Percentiles rank a stretch among this genome's conserved stretches.
These are phyloP conservation scores for Mollisiaceae sp. DNA, from an alignment of 2,329 filamentous ascomycete genomes.

Conservation along the genomic window DNA sequence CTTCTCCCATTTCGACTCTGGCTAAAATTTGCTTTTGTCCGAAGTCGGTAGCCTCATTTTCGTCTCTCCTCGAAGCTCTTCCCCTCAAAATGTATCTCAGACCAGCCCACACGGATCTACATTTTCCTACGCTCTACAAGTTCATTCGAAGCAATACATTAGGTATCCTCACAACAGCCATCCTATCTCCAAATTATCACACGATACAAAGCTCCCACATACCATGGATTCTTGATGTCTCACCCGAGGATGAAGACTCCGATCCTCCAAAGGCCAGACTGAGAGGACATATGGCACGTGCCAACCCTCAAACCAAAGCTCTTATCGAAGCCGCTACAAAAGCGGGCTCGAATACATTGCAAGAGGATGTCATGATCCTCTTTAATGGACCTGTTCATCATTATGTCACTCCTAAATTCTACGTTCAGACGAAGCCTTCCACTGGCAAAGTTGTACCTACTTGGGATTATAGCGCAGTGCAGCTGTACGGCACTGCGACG, in stretches of 20 bases:
- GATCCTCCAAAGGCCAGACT: constrained; percentile 43
- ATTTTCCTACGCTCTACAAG: constrained; percentile 54
- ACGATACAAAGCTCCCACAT: constrained; percentile 65
- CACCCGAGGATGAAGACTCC: constrained; percentile 43
- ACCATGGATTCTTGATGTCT: constrained; percentile 61
- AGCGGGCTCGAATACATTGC: constrained; percentile 38
- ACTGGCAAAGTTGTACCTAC: constrained; percentile 72
- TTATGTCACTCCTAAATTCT: constrained; percentile 73
- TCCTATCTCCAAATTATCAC: constrained; percentile 53
- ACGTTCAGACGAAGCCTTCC: constrained; percentile 65
- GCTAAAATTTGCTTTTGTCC: background rate
- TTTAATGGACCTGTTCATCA: constrained; percentile 64
- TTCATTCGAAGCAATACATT: constrained; percentile 65
- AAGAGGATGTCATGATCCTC: constrained; percentile 64
- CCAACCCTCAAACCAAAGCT: constrained; percentile 67
- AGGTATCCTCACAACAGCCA: constrained; percentile 66
- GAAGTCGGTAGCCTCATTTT: background rate
- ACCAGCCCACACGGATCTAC: constrained; percentile 56
- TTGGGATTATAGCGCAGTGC: constrained; percentile 71
- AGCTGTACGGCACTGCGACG: constrained; percentile 63
- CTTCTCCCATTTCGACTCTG: background rate
- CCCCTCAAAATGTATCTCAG: constrained; percentile 61
- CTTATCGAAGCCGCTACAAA: constrained; percentile 54
- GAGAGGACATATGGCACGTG: constrained; percentile 65
- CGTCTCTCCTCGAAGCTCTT: background rate